These are phyloP conservation scores for Colletotrichum eleusines DNA, from an alignment of 2,329 filamentous ascomycete species.

Conservation along the genomic window DNA sequence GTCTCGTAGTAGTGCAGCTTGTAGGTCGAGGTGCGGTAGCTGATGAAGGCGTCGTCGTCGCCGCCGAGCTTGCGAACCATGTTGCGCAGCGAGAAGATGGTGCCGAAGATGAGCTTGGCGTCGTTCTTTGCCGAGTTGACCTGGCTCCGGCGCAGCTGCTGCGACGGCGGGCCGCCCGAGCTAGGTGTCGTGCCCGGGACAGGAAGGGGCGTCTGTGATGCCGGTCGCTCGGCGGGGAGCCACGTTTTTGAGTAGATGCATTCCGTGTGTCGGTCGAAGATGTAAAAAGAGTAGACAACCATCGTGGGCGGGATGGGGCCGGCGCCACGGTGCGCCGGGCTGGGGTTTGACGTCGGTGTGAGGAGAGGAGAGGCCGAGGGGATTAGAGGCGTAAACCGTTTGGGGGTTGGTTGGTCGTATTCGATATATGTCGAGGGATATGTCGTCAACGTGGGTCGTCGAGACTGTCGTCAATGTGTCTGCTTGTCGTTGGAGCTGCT, in stretches of 20 bases:
- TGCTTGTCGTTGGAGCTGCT: constrained; percentile 1
- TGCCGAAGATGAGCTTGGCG: constrained; percentile 97
- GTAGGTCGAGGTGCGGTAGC: constrained; percentile 93
- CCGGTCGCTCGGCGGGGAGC: constrained; percentile 63
- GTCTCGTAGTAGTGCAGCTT: constrained; percentile 99
- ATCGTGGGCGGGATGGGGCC: constrained; percentile 67
- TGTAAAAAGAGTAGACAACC: constrained; percentile 98
- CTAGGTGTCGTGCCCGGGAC: constrained; percentile 43
- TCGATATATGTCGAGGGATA: neutral
- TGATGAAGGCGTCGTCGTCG: constrained; percentile 93
- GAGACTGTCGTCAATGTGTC: neutral
- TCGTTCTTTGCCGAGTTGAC: constrained; percentile 72
- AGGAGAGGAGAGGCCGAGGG: neutral
- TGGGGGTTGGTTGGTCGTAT: neutral
- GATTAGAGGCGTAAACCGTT: constrained; percentile 32
- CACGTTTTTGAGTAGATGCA: constrained; percentile 96
- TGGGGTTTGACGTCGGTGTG: neutral
- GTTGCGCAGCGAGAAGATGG: constrained; percentile 94
- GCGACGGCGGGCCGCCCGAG: constrained; percentile 35
- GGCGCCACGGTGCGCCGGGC: constrained; percentile 13
- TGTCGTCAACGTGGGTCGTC: neutral
- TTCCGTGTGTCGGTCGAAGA: constrained; percentile 98
- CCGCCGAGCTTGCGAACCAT: constrained; percentile 97
- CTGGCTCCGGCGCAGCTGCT: constrained; percentile 25
- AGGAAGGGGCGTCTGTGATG: constrained; percentile 59